Base-by-base conservation (phyloP, 441 rosid genomes). In the Jatropha multifida region DNA sequence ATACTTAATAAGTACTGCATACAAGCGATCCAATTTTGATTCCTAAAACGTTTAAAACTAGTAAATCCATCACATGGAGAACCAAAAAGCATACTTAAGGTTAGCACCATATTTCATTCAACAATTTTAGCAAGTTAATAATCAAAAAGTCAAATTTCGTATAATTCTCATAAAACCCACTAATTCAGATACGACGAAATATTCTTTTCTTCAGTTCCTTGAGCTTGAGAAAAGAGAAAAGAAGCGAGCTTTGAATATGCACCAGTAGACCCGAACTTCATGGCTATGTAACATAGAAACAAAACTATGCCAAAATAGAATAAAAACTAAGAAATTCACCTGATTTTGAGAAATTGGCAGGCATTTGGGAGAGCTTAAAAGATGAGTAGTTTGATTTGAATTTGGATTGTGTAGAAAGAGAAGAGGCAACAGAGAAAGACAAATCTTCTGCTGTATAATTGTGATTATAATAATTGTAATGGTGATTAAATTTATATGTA, bases 271-370 rank as follows among this genome's bases (percentile, higher is more conserved):
- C 46, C 46, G 9, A 8, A 8, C 46, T 42, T 42, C 46, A 42
- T 42, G 6, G 46, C 9, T 32, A 32, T 32, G 32, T 32, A 32
- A 32, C 32, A 32, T 32, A 32, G 3, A 8, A 42, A 42, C 46
- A 42, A 32, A 44, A 11, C 48, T 44, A 44, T 6, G 48, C 10
- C 15, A 37, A 79, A 75, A 68, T 23, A 23, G 10, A 64, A 61
- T 0, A 11, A 55, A 51, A 49, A 54, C 20, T 60, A 54, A 42
- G 32, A 81, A 54, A 66, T 27, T 81, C 64, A 90, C 94, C 94
- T 72, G 92, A 77, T 82, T 71, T 73, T 0, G 89, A 82, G 83
- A 77, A 71, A 81, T 69, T 84, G 84, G 76, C 49, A 1, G 76
- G 82, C 76, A 86, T 77, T 6, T 71, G 66, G 77, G 75, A 69